Percentiles rank a stretch among this genome's conserved stretches.
Conservation (phyloP, 805 yeast species). For the Saccharomycopsis fibuligera region DNA sequence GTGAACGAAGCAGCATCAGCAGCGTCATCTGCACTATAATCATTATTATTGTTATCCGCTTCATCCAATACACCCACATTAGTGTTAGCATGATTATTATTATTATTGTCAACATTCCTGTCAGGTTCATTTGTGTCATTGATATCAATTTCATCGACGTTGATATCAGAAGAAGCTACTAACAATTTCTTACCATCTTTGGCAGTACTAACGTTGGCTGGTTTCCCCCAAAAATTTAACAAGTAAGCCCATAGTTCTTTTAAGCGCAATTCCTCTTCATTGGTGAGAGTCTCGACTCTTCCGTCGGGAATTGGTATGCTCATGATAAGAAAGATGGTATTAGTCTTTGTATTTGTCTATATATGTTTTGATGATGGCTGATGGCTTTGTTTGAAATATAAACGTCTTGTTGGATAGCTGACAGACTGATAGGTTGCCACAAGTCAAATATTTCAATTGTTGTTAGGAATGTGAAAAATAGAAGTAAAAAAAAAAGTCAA, state of each 20-base stretch:
- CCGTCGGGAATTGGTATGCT: no score
- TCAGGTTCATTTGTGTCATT: no score
- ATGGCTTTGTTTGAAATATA: no score
- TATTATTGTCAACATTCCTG: conserved; percentile 6
- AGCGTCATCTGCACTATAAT: not conserved
- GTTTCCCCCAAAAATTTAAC: conserved; percentile 52
- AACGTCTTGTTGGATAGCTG: no score
- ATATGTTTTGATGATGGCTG: no score
- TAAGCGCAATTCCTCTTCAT: conserved; percentile 54
- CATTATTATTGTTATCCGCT: not conserved
- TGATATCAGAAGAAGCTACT: conserved; percentile 17
- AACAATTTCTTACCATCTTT: conserved; percentile 18
- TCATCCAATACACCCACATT: conserved; percentile 1
- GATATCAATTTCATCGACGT: no score
- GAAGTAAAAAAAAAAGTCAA: no score
- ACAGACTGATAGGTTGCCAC: no score
- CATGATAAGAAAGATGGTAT: no score
- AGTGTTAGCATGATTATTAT: not conserved
- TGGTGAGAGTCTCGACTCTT: conserved; percentile 38
- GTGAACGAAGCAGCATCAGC: conserved; percentile 14
- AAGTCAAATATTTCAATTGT: no score
- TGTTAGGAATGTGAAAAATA: no score
- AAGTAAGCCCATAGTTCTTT: conserved; percentile 69
- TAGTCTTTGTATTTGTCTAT: no score
- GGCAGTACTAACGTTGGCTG: conserved; percentile 28